phyloP scores from a whole-genome alignment of 2,329 filamentous ascomycete genomes.

The Penicillium psychrosexuale region DNA sequence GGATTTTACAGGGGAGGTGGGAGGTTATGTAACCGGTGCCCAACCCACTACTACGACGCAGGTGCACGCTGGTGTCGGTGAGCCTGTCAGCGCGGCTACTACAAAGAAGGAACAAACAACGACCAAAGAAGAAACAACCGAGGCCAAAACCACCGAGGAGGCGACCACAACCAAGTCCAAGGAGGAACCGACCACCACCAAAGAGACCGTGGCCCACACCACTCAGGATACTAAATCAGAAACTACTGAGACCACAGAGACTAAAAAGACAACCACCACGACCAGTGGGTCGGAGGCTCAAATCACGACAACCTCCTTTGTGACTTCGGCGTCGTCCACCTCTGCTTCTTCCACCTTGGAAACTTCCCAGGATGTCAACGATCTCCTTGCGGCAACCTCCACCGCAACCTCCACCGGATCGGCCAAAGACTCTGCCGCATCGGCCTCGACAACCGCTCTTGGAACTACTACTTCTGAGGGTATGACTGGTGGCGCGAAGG shows the following conservation, averaged over 20 bases:
- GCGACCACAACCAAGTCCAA: constrained; percentile 2
- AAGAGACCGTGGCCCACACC: constrained; percentile 11
- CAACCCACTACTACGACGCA: constrained; percentile 14
- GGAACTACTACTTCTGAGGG: constrained; percentile 30
- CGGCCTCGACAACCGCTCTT: constrained; percentile 26
- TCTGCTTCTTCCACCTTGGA: constrained; percentile 9
- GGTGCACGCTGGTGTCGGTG: constrained; percentile 26
- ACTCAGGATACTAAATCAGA: constrained; percentile 13
- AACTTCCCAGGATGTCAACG: constrained; percentile 10
- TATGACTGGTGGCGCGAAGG: constrained; percentile 57
- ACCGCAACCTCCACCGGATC: constrained; percentile 21
- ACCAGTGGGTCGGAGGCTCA: not conserved
- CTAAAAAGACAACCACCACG: not conserved
- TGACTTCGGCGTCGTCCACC: constrained; percentile 22
- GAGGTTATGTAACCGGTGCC: constrained; percentile 45
- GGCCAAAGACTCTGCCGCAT: constrained; percentile 20
- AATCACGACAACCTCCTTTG: constrained; percentile 12
- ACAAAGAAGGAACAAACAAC: not conserved
- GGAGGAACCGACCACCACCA: constrained; percentile 12
- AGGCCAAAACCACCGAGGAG: constrained; percentile 14
- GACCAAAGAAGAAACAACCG: constrained; percentile 15
- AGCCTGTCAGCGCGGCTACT: constrained; percentile 24
- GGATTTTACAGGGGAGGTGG: constrained; percentile 53
- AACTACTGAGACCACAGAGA: constrained; percentile 9
- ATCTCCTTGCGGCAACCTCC: constrained; percentile 15